Percentiles rank a stretch among this genome's conserved stretches.
phyloP scores from a whole-genome alignment of 306 rosid species.

The Comarum palustre region DNA sequence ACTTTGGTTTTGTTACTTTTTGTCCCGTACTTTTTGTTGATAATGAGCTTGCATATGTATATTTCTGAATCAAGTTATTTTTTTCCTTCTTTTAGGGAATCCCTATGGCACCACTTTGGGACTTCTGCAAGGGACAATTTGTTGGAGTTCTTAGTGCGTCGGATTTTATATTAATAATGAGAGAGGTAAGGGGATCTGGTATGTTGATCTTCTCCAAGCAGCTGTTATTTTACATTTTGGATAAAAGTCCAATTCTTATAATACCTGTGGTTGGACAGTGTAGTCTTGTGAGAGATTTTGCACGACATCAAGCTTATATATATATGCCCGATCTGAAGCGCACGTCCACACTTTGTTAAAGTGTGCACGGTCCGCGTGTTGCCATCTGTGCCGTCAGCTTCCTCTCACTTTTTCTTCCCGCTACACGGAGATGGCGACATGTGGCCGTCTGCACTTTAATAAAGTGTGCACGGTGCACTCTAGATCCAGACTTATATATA shows the following conservation, averaged over 20 bases:
- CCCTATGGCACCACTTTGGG: constrained; percentile 96
- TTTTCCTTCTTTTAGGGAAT: constrained; percentile 59
- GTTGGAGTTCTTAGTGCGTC: constrained; percentile 90
- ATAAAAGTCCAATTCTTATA: neutral
- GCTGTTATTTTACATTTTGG: neutral
- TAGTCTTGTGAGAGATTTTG: neutral
- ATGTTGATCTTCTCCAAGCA: constrained; percentile 23
- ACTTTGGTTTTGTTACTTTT: constrained; percentile 2
- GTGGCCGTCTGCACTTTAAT: no score
- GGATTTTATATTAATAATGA: constrained; percentile 91
- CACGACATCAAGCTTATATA: neutral
- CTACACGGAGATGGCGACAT: no score
- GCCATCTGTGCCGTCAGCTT: no score
- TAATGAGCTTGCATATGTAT: constrained; percentile 23
- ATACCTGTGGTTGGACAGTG: neutral
- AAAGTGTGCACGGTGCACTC: no score
- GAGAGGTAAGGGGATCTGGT: constrained; percentile 64
- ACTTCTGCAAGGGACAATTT: constrained; percentile 75
- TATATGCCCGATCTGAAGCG: no score
- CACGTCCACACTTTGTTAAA: no score
- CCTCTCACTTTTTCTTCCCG: no score
- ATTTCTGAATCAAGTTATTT: constrained; percentile 22
- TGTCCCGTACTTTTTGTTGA: constrained; percentile 14
- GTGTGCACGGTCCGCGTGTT: no score
- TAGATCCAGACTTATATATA: no score